Conservation (phyloP, 2,329 filamentous ascomycete species). For the Pseudohalonectria lignicola region DNA sequence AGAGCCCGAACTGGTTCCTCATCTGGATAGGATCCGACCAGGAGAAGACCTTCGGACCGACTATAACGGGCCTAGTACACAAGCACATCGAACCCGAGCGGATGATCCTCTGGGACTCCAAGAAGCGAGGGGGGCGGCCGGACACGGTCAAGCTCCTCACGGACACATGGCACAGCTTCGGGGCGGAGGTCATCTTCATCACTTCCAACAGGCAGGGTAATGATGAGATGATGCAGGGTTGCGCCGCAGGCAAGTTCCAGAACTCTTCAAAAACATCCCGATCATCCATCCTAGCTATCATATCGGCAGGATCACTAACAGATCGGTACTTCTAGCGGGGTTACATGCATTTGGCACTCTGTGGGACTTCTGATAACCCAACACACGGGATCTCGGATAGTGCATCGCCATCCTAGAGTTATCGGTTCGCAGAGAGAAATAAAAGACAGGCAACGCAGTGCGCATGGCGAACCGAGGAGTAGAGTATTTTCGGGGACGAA, state of each 20-base stretch:
- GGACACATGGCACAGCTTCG: constrained; percentile 25
- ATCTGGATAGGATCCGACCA: constrained; percentile 31
- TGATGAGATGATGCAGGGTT: constrained; percentile 31
- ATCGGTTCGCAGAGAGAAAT: too few species aligned
- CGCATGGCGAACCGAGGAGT: too few species aligned
- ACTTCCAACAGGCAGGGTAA: constrained; percentile 28
- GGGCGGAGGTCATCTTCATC: constrained; percentile 30
- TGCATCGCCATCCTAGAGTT: constrained; percentile 1
- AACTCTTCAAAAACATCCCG: not conserved
- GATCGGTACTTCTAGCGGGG: constrained; percentile 14
- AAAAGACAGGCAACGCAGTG: too few species aligned
- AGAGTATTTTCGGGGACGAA: too few species aligned
- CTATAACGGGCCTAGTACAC: constrained; percentile 23
- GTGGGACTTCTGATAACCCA: constrained; percentile 22
- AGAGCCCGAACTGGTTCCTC: constrained; percentile 26
- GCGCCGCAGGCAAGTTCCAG: constrained; percentile 19
- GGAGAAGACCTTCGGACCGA: constrained; percentile 27
- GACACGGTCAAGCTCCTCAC: constrained; percentile 24
- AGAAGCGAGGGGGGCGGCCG: constrained; percentile 26
- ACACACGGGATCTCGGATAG: constrained; percentile 1
- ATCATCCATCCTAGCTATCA: not conserved
- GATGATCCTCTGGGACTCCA: constrained; percentile 30
- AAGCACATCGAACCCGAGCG: constrained; percentile 26
- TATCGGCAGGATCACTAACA: constrained; percentile 4
- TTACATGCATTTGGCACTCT: constrained; percentile 25